Evolutionary conservation across 805 yeast genomes (phyloP).

Genomic region (Lipomyces sp.): DNA sequence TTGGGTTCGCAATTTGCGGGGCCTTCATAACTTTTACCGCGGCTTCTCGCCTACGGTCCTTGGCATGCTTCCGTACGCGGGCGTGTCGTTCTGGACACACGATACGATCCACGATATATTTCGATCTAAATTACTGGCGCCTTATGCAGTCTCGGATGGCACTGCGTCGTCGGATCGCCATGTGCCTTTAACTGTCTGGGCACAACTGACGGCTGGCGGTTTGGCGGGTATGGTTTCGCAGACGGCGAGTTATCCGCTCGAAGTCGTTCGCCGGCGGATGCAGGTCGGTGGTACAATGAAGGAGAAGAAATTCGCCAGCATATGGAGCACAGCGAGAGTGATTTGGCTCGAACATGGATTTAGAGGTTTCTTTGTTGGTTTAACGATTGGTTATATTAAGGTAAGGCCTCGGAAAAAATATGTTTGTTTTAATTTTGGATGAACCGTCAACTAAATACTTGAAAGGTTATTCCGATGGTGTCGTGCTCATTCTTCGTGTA

Average conservation of each 20-base stretch:
- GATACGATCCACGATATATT: slow-evolving; percentile 87
- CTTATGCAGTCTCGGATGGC: slow-evolving; percentile 49
- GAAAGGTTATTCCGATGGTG: slow-evolving; percentile 76
- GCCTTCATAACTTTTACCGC: slow-evolving; percentile 76
- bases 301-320: slow-evolving; percentile 40
- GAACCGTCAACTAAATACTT: slow-evolving; percentile 1
- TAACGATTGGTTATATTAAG: slow-evolving; percentile 92
- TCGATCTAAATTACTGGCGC: slow-evolving; percentile 61
- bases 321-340: slow-evolving; percentile 58
- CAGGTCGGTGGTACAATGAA: slow-evolving; percentile 83
- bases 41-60: slow-evolving; percentile 93
- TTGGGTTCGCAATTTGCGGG: slow-evolving; percentile 32
- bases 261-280: slow-evolving; percentile 90
- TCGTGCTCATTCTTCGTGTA: slow-evolving; percentile 95
- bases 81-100: slow-evolving; percentile 94
- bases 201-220: slow-evolving; percentile 93
- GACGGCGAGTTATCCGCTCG: slow-evolving; percentile 96
- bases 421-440: not conserved
- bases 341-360: slow-evolving; percentile 78
- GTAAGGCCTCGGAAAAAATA: slow-evolving; percentile 47
- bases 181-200: slow-evolving; percentile 82
- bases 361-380: slow-evolving; percentile 90
- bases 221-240: slow-evolving; percentile 94
- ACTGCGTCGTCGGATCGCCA: slow-evolving; percentile 44
- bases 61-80: slow-evolving; percentile 98